phyloP scores from a whole-genome alignment of 176 grass and related monocot species.

The Poa annua region DNA sequence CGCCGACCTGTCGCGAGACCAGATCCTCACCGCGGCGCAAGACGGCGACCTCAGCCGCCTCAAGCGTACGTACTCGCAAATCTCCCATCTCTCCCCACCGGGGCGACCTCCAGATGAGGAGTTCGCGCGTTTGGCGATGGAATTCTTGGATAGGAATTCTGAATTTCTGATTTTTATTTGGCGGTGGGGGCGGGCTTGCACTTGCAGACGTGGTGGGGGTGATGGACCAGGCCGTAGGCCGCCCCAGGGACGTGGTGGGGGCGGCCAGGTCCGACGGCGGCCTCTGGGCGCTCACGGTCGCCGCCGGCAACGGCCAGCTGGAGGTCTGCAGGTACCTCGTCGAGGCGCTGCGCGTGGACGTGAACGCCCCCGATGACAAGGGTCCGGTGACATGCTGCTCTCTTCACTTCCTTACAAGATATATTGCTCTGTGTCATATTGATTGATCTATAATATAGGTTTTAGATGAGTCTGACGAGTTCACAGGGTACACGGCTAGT shows the following conservation, averaged over 20 bases:
- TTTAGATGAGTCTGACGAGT: no score
- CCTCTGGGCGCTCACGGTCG: neutral
- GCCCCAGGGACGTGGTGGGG: conserved; percentile 16
- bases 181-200: no score
- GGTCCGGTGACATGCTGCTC: neutral
- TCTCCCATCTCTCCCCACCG: neutral
- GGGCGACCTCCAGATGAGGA: no score
- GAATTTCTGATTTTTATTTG: no score
- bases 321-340: conserved; percentile 37
- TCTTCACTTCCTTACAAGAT: neutral
- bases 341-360: conserved; percentile 23
- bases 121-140: no score
- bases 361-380: conserved; percentile 11
- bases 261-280: neutral
- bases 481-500: no score
- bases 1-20: no score
- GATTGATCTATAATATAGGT: no score
- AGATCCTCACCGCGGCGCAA: conserved; percentile 26
- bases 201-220: no score
- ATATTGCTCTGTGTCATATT: no score
- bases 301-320: neutral
- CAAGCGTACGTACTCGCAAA: neutral
- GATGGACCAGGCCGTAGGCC: conserved; percentile 1
- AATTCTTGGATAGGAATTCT: no score
- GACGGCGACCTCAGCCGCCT: conserved; percentile 20